A percentile compares a stretch with the other conserved stretches of the same genome.
phyloP scores from a whole-genome alignment of 2,329 filamentous ascomycete species.

The Chaetomiaceae sp. region DNA sequence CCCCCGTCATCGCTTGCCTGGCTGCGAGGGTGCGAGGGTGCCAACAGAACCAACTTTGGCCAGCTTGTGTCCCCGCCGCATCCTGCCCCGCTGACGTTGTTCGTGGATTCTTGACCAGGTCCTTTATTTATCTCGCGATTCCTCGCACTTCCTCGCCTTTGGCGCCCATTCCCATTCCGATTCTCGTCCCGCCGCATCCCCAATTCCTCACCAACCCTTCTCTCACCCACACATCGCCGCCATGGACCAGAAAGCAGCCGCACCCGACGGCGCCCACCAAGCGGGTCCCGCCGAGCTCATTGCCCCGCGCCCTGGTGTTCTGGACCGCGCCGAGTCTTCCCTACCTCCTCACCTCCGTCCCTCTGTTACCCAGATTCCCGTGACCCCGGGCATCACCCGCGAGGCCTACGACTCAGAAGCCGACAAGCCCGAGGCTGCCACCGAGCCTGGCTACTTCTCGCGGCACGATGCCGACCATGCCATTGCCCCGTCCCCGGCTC shows the following conservation, averaged over 20 bases:
- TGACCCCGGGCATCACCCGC: constrained; percentile 36
- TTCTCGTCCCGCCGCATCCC: background rate
- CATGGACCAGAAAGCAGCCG: constrained; percentile 21
- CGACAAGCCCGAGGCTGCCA: constrained; percentile 5
- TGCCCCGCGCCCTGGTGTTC: background rate
- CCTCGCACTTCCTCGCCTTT: background rate
- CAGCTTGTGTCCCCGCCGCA: constrained; percentile 5
- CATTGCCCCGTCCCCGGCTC: constrained; percentile 25
- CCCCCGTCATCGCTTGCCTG: constrained; percentile 14
- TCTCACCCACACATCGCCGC: background rate
- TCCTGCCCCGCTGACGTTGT: constrained; percentile 19
- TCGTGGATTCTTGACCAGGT: background rate
- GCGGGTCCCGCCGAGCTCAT: constrained; percentile 2
- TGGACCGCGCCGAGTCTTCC: constrained; percentile 7
- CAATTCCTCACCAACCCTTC: background rate
- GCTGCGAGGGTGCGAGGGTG: too few relatives aligned
- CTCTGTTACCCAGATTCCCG: constrained; percentile 35
- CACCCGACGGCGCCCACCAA: constrained; percentile 3
- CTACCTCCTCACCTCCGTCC: constrained; percentile 34
- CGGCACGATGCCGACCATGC: constrained; percentile 22
- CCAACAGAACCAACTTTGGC: constrained; percentile 11
- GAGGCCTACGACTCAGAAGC: constrained; percentile 30
- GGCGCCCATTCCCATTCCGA: background rate
- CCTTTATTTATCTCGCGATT: constrained; percentile 9
- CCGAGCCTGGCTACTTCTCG: constrained; percentile 31